phyloP scores from a whole-genome alignment of 2,329 filamentous ascomycete species.

The Cladophialophora exuberans region DNA sequence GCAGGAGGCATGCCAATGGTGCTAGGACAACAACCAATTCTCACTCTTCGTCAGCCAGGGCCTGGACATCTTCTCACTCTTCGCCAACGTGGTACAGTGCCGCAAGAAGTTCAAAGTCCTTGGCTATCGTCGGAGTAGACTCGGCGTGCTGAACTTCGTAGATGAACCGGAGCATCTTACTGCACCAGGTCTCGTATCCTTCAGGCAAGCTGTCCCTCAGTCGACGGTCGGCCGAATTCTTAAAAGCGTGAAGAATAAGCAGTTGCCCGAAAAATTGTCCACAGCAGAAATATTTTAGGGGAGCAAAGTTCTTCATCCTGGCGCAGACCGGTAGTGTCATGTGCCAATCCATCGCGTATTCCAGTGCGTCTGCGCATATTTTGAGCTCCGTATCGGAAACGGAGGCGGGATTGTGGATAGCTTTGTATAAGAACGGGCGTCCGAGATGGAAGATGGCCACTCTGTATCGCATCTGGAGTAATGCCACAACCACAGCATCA shows the following conservation, averaged over 20 bases:
- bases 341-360: slow-evolving; percentile 48
- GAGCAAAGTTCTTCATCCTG: slow-evolving; percentile 47
- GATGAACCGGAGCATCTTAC: slow-evolving; percentile 46
- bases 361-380: slow-evolving; percentile 43
- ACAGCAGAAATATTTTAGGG: slow-evolving; percentile 46
- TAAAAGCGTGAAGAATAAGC: slow-evolving; percentile 47
- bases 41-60: not conserved
- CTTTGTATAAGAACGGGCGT: slow-evolving; percentile 38
- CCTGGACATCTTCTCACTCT: slow-evolving; percentile 4
- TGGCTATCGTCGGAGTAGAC: slow-evolving; percentile 44
- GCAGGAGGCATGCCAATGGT: too few species aligned
- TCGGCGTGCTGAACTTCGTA: slow-evolving; percentile 39
- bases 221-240: slow-evolving; percentile 41
- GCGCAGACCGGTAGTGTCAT: slow-evolving; percentile 43
- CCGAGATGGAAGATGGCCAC: slow-evolving; percentile 29
- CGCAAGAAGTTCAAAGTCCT: slow-evolving; percentile 44
- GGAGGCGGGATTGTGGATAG: slow-evolving; percentile 42
- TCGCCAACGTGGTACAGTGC: slow-evolving; percentile 21
- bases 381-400: slow-evolving; percentile 46
- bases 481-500: slow-evolving; percentile 24
- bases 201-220: slow-evolving; percentile 42
- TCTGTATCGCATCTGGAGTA: slow-evolving; percentile 26
- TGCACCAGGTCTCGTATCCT: slow-evolving; percentile 47
- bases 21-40: not conserved
- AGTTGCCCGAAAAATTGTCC: slow-evolving; percentile 48